Conservation (phyloP, 176 grass and related monocot genomes). For the Poa pratensis region DNA sequence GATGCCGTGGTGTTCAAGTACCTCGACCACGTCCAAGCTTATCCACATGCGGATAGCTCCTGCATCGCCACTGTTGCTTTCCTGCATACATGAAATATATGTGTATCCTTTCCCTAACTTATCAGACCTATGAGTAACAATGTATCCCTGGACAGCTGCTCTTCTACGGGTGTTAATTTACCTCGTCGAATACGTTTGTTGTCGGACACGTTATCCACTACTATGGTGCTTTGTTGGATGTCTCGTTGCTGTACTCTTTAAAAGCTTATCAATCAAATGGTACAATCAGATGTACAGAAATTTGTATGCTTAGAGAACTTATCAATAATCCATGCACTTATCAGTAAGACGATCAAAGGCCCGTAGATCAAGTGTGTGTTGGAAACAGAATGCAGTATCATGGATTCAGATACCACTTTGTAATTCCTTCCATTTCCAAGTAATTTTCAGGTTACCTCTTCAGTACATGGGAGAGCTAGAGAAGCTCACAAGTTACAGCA, state of each 20-base stretch:
- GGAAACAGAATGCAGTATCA: neutral
- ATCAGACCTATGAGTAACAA: constrained; percentile 39
- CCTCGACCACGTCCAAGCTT: constrained; percentile 73
- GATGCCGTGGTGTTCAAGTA: constrained; percentile 70
- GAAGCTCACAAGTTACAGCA: constrained; percentile 31
- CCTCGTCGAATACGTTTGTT: constrained; percentile 12
- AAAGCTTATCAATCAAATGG: constrained; percentile 26
- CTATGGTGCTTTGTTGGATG: constrained; percentile 9
- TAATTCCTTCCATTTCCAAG: constrained; percentile 7
- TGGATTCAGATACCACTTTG: neutral
- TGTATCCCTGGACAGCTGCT: constrained; percentile 39
- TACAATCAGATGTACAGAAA: neutral
- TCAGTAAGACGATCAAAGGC: neutral
- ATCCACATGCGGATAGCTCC: constrained; percentile 60
- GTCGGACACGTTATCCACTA: neutral
- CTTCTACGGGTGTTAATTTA: constrained; percentile 20
- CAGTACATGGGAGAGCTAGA: neutral
- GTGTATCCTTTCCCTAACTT: constrained; percentile 14
- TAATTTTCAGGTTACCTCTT: constrained; percentile 9
- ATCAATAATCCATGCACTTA: neutral
- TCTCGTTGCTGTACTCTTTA: neutral
- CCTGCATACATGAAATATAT: constrained; percentile 51
- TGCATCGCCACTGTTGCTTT: constrained; percentile 73
- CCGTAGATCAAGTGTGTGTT: neutral
- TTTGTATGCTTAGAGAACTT: neutral